These are phyloP conservation scores for Ramularia endophylla DNA, from an alignment of 2,329 filamentous ascomycete species.

Conservation along the genomic window DNA sequence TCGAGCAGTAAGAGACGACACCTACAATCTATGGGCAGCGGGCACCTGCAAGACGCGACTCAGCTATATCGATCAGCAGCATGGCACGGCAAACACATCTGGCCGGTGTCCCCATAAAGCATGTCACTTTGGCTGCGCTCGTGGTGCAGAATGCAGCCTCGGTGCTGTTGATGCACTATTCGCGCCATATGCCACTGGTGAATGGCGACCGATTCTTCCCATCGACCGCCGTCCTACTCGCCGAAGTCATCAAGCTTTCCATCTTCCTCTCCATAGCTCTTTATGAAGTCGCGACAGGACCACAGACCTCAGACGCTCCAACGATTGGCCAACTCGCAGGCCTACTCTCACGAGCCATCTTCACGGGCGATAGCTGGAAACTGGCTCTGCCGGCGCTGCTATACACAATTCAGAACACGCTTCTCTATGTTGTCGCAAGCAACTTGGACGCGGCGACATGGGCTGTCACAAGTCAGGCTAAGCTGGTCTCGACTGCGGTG, in stretches of 20 bases:
- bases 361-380: conserved; percentile 91
- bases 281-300: conserved; percentile 76
- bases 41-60: too few relatives aligned
- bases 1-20: too few relatives aligned
- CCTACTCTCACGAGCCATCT: conserved; percentile 73
- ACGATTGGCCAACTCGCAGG: conserved; percentile 54
- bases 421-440: conserved; percentile 86
- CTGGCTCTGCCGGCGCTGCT: conserved; percentile 80
- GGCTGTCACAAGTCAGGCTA: conserved; percentile 88
- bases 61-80: not conserved
- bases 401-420: conserved; percentile 87
- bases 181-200: conserved; percentile 79
- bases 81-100: conserved; percentile 8
- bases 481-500: conserved; percentile 84
- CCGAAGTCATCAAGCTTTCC: conserved; percentile 83
- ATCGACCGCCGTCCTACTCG: conserved; percentile 89
- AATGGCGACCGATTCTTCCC: conserved; percentile 85
- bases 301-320: conserved; percentile 71
- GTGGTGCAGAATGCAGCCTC: conserved; percentile 75
- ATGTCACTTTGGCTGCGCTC: conserved; percentile 60
- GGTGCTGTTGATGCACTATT: conserved; percentile 88
- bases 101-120: conserved; percentile 59
- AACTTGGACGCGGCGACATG: conserved; percentile 92
- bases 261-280: conserved; percentile 82
- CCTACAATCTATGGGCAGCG: too few relatives aligned